These are phyloP conservation scores for Wallacemonas sp. DNA, from an alignment of 208 protist genomes.

Conservation along the genomic window DNA sequence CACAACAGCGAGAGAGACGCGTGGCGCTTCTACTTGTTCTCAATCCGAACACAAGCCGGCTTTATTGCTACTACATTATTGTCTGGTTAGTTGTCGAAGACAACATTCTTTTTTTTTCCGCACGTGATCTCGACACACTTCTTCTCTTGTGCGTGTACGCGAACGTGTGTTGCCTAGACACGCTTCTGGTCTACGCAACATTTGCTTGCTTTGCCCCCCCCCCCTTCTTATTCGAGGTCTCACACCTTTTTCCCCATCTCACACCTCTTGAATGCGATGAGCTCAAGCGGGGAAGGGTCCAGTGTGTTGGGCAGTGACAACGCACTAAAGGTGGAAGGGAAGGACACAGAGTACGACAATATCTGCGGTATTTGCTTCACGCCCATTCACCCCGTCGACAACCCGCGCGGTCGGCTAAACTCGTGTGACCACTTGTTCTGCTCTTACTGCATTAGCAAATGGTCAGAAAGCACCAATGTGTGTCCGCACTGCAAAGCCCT, in stretches of 20 bases:
- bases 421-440: constrained; percentile 87
- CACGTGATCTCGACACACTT: constrained; percentile 6
- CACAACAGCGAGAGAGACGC: too few relatives aligned
- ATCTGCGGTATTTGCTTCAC: constrained; percentile 88
- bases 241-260: neutral
- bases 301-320: too few relatives aligned
- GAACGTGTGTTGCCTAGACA: constrained; percentile 9
- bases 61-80: too few relatives aligned
- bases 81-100: too few relatives aligned
- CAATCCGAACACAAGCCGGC: too few relatives aligned
- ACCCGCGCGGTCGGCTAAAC: constrained; percentile 82
- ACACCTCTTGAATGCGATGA: neutral
- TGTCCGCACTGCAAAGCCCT: constrained; percentile 84
- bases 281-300: neutral
- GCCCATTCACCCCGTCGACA: constrained; percentile 57
- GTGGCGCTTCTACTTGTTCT: too few relatives aligned
- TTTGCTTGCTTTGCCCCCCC: neutral
- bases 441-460: constrained; percentile 80
- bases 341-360: constrained; percentile 35
- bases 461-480: constrained; percentile 83
- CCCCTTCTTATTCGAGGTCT: neutral
- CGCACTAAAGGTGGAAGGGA: neutral
- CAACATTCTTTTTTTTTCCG: constrained; percentile 3
- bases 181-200: constrained; percentile 8
- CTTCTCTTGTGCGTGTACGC: constrained; percentile 6